Evolutionary conservation across 345 rosid species (phyloP).

Genomic region (Erodium maritimum): DNA sequence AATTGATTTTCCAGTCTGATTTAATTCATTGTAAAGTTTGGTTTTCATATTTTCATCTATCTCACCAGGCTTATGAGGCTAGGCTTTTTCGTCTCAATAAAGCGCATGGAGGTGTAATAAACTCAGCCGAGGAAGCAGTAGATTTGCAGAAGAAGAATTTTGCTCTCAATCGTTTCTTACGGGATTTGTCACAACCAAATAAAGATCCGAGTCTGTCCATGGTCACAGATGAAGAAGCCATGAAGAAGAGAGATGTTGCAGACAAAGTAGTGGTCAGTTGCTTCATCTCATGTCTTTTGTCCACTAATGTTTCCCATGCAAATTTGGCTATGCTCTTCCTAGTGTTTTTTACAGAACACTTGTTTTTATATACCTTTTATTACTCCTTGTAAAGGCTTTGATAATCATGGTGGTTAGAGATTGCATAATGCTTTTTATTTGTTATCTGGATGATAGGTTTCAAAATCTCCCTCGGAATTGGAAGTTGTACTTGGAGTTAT

Average conservation of each 20-base stretch:
- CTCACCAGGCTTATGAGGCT: constrained; percentile 67
- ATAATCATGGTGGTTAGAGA: constrained; percentile 1
- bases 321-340: no score
- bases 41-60: constrained; percentile 9
- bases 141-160: constrained; percentile 62
- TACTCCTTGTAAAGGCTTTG: no score
- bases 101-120: constrained; percentile 51
- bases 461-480: constrained; percentile 75
- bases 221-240: constrained; percentile 26
- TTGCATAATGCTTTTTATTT: constrained; percentile 3
- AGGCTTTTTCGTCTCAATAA: constrained; percentile 74
- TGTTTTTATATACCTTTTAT: no score
- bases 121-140: constrained; percentile 75
- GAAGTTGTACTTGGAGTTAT: constrained; percentile 86
- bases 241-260: constrained; percentile 48
- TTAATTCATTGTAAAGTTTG: background rate
- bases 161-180: constrained; percentile 67
- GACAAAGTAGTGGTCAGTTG: constrained; percentile 61
- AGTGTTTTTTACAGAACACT: background rate
- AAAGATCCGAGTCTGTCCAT: constrained; percentile 26
- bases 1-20: background rate
- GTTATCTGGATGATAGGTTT: constrained; percentile 33
- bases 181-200: constrained; percentile 46
- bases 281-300: constrained; percentile 13
- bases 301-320: background rate